Base-by-base conservation (phyloP, 192 early-diverging fungal genomes). In the Phlyctochytrium arcticum region DNA sequence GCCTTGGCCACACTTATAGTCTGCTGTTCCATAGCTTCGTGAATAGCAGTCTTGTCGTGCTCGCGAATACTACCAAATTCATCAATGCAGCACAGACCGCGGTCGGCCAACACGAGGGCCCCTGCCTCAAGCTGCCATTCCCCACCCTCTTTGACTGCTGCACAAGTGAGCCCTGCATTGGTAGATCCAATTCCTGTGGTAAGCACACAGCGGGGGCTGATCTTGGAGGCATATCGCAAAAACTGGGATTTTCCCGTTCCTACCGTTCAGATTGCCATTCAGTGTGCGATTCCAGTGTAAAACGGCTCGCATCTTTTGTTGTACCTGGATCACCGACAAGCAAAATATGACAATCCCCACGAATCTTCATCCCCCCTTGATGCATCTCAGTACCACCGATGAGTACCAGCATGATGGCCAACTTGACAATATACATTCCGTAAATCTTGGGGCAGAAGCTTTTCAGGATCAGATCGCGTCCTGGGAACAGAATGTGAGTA, bases 11-110 rank as follows among this genome's bases (percentile, higher is more conserved):
- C 85, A 46, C 82, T 85, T 21, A 91, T 89, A 17, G 88, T 87
- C 68, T 92, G 90, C 71, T 92, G 90, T 57, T 92, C 90, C 90
- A 92, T 92, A 2, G 89, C 90, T 57, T 92, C 90, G 46, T 87
- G 82, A 21, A 92, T 85, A 2, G 88, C 82, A 6, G 83, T 83
- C 63, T 89, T 87, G 54, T 90, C 89, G 7, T 80, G 65, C 51
- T 89, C 87, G 17, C 84, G 60, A 55, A 92, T 87, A 47, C 84
- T 85, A 10, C 87, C 88, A 83, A 92, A 92, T 73, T 92, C 90
- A 54, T 92, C 90, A 48, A 92, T 90, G 60, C 89, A 90, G 59
- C 90, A 92, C 4, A 92, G 33, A 0, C 90, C 90, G 4, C 87
- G 73, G 64, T 92, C 90, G 1, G 90, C 88, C 35, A 90, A 68